Percentiles rank a stretch among this genome's conserved stretches.
phyloP scores from a whole-genome alignment of 441 rosid species.

The Aquilaria agallochum region DNA sequence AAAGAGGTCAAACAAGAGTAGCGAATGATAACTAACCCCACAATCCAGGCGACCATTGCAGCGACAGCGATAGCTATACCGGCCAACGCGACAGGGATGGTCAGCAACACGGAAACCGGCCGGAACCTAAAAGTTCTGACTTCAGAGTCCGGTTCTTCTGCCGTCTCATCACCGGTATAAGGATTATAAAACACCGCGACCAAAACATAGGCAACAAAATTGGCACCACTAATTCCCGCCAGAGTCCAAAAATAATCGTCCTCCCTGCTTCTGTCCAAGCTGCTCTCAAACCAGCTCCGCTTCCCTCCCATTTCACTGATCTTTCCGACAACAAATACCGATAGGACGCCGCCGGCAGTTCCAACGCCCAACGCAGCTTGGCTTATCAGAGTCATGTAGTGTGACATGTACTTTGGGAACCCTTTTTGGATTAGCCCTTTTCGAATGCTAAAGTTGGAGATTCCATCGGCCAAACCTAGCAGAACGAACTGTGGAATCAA shows the following conservation, averaged over 20 bases:
- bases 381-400: not conserved
- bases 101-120: too few species aligned
- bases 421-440: too few species aligned
- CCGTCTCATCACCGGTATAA: too few species aligned
- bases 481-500: constrained; percentile 1
- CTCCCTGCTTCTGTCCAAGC: not conserved
- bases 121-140: too few species aligned
- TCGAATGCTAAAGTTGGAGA: too few species aligned
- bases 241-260: constrained; percentile 5
- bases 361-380: not conserved
- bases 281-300: constrained; percentile 1
- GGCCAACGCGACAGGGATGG: too few species aligned
- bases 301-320: not conserved
- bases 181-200: not conserved
- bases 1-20: too few species aligned
- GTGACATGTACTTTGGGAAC: not conserved
- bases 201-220: constrained; percentile 4
- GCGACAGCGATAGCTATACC: too few species aligned
- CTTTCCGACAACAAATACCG: not conserved
- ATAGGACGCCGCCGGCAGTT: not conserved
- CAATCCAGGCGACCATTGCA: too few species aligned
- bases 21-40: too few species aligned
- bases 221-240: not conserved
- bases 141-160: too few species aligned
- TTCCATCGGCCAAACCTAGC: constrained; percentile 7